Conservation (phyloP, 2,329 filamentous ascomycete genomes). For the Epichloe gansuensis region DNA sequence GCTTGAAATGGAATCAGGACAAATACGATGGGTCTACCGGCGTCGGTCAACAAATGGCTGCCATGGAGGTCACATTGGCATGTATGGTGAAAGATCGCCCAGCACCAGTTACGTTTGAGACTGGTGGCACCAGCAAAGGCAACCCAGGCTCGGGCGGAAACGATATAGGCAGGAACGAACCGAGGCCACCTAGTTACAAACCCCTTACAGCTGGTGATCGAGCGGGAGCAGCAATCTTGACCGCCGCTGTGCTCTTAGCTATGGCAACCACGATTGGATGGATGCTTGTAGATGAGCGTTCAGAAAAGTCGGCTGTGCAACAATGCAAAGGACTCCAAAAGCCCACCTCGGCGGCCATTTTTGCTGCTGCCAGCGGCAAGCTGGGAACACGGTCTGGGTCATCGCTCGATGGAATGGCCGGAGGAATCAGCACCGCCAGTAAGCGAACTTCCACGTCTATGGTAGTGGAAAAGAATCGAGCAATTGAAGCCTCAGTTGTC, state of each 20-base stretch:
- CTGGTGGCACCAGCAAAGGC: conserved; percentile 44
- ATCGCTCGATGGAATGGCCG: conserved; percentile 13
- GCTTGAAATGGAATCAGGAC: conserved; percentile 44
- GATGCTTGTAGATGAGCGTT: conserved; percentile 36
- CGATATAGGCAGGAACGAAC: conserved; percentile 29
- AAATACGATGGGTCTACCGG: conserved; percentile 47
- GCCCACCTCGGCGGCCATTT: conserved; percentile 9
- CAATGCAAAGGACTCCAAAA: conserved; percentile 18
- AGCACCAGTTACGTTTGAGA: conserved; percentile 33
- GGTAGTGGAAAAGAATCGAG: conserved; percentile 9
- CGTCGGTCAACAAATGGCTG: conserved; percentile 59
- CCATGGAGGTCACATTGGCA: conserved; percentile 50
- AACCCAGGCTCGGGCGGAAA: conserved; percentile 32
- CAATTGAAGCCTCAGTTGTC: conserved; percentile 7
- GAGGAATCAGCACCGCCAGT: conserved; percentile 5
- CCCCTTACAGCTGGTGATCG: conserved; percentile 44
- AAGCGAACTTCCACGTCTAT: conserved; percentile 12
- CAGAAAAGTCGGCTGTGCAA: conserved; percentile 18
- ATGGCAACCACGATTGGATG: conserved; percentile 40
- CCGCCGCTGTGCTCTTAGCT: conserved; percentile 40
- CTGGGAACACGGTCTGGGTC: conserved; percentile 2
- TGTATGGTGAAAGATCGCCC: conserved; percentile 38
- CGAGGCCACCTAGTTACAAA: conserved; percentile 12
- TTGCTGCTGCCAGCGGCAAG: conserved; percentile 7
- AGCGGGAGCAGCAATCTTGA: conserved; percentile 55